Percentiles rank a stretch among this genome's conserved stretches.
Conservation (phyloP, 2,329 filamentous ascomycete genomes). For the Aspergillus costaricaensis region DNA sequence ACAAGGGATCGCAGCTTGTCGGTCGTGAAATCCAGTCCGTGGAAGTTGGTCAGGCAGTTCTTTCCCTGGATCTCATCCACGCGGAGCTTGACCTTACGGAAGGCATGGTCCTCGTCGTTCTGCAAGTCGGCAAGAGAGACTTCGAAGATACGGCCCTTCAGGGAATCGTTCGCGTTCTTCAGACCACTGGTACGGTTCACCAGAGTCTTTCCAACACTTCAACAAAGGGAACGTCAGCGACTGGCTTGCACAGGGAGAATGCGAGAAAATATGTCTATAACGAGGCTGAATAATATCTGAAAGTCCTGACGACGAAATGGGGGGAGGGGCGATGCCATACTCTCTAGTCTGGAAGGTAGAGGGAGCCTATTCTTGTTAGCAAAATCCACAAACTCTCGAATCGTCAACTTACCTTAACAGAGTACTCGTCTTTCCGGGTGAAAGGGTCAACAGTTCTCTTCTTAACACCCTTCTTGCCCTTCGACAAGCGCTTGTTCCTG, state of each 20-base stretch:
- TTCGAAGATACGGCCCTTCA: conserved; percentile 99
- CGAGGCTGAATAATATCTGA: conserved; percentile 17
- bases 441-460: conserved; percentile 99
- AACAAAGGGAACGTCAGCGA: conserved; percentile 23
- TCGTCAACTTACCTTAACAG: conserved; percentile 72
- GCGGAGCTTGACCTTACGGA: conserved; percentile 99
- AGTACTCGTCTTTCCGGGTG: conserved; percentile 99
- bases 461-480: conserved; percentile 99
- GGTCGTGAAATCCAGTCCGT: conserved; percentile 99
- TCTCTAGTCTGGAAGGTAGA: conserved; percentile 95
- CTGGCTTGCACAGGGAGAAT: not conserved
- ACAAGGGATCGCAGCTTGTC: conserved; percentile 99
- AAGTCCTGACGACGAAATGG: not conserved
- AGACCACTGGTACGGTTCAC: conserved; percentile 99
- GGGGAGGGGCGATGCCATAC: conserved; percentile 59
- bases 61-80: conserved; percentile 99
- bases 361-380: conserved; percentile 65
- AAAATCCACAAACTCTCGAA: not conserved
- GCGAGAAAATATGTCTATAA: not conserved
- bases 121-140: conserved; percentile 98
- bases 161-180: conserved; percentile 99
- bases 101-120: conserved; percentile 99
- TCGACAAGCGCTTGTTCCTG: conserved; percentile 99
- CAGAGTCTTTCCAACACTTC: conserved; percentile 97
- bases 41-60: conserved; percentile 99